Percentiles rank a stretch among this genome's conserved stretches.
These are phyloP conservation scores for Pythium periplocum DNA, from an alignment of 352 stramenopile genomes.

Conservation along the genomic window DNA sequence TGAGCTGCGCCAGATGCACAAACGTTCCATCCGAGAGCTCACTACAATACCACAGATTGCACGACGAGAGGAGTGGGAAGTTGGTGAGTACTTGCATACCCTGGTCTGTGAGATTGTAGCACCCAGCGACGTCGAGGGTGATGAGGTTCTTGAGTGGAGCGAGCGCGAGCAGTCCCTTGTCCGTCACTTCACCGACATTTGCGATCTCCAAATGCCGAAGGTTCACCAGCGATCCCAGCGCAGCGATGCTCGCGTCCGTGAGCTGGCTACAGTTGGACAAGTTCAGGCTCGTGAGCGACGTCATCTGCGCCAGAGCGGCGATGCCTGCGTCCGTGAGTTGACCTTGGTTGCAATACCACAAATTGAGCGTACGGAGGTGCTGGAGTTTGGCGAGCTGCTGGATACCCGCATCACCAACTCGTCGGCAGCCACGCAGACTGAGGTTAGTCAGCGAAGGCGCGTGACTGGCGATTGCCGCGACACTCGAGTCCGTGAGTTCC, in stretches of 20 bases:
- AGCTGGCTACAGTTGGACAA: slow-evolving; percentile 78
- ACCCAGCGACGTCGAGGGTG: slow-evolving; percentile 65
- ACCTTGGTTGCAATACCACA: slow-evolving; percentile 82
- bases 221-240: slow-evolving; percentile 47
- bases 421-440: slow-evolving; percentile 55
- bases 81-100: slow-evolving; percentile 51
- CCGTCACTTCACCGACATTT: slow-evolving; percentile 69
- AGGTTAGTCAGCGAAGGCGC: slow-evolving; percentile 36
- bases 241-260: slow-evolving; percentile 49
- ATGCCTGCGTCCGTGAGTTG: slow-evolving; percentile 64
- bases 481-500: slow-evolving; percentile 53
- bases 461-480: slow-evolving; percentile 39
- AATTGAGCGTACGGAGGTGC: slow-evolving; percentile 49
- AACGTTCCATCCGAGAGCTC: slow-evolving; percentile 69
- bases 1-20: slow-evolving; percentile 36
- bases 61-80: slow-evolving; percentile 54
- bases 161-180: slow-evolving; percentile 46
- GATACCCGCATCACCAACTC: slow-evolving; percentile 52
- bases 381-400: slow-evolving; percentile 29
- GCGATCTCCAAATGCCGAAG: slow-evolving; percentile 66
- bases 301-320: slow-evolving; percentile 33
- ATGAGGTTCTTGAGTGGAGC: slow-evolving; percentile 49
- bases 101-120: slow-evolving; percentile 75
- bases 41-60: slow-evolving; percentile 82
- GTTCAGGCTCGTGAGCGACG: slow-evolving; percentile 63